These are phyloP conservation scores for Botryobasidium botryosum DNA, from an alignment of 768 basidiomycete species.

Conservation along the genomic window DNA sequence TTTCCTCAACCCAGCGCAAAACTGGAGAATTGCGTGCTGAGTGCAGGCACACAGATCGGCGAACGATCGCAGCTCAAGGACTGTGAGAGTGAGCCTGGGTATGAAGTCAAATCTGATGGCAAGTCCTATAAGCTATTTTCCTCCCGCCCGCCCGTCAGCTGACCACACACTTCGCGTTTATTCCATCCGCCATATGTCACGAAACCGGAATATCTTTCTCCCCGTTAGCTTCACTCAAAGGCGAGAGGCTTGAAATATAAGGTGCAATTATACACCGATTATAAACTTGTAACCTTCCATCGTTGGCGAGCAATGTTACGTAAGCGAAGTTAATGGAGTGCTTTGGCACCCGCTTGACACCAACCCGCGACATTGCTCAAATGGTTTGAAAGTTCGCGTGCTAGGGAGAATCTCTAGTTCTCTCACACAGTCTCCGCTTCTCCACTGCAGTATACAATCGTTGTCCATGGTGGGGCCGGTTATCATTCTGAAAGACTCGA, in stretches of 20 bases:
- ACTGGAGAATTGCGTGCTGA: slow-evolving; percentile 21
- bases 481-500: slow-evolving; percentile 35
- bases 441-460: slow-evolving; percentile 13
- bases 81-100: slow-evolving; percentile 23
- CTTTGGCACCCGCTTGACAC: too few species aligned
- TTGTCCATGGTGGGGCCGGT: slow-evolving; percentile 69
- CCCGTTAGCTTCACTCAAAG: slow-evolving; percentile 2
- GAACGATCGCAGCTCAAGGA: slow-evolving; percentile 22
- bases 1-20: slow-evolving; percentile 15
- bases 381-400: too few species aligned
- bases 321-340: too few species aligned
- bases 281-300: too few species aligned
- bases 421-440: too few species aligned
- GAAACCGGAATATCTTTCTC: too few species aligned
- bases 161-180: background rate
- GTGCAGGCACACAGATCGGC: slow-evolving; percentile 20
- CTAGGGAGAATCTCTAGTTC: too few species aligned
- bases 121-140: slow-evolving; percentile 8
- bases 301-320: too few species aligned
- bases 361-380: too few species aligned
- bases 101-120: slow-evolving; percentile 19
- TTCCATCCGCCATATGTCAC: too few species aligned
- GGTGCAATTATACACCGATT: too few species aligned
- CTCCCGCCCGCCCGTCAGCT: background rate
- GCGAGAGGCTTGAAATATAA: background rate